A percentile compares a stretch with the other conserved stretches of the same genome.
These are phyloP conservation scores for Globisporangium paddicum DNA, from an alignment of 352 stramenopile genomes.

Conservation along the genomic window DNA sequence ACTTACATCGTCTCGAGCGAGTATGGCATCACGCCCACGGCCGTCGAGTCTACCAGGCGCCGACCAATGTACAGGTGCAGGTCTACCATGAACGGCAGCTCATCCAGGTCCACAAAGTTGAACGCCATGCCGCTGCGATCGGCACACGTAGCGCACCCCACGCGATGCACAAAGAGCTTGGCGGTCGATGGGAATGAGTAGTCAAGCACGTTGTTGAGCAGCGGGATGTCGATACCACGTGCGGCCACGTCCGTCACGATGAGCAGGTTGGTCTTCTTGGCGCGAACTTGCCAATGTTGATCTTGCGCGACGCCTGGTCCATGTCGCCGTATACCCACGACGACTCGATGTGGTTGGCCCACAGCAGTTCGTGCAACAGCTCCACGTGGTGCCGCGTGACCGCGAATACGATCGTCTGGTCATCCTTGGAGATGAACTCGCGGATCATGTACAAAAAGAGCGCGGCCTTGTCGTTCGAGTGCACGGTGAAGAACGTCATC, in stretches of 20 bases:
- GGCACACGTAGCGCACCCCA: conserved; percentile 93
- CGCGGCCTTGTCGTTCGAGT: conserved; percentile 93
- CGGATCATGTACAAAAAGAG: conserved; percentile 96
- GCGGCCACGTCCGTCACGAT: conserved; percentile 95
- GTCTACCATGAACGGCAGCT: conserved; percentile 99
- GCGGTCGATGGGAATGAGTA: conserved; percentile 93
- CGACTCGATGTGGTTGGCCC: conserved; percentile 76
- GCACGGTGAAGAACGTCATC: conserved; percentile 96
- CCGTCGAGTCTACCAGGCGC: conserved; percentile 69
- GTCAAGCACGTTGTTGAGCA: conserved; percentile 96
- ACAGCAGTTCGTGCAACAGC: conserved; percentile 93
- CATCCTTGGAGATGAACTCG: conserved; percentile 89
- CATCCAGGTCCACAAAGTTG: conserved; percentile 96
- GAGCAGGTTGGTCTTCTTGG: conserved; percentile 87
- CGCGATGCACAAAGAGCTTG: conserved; percentile 96
- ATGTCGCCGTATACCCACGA: conserved; percentile 93
- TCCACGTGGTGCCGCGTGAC: conserved; percentile 98
- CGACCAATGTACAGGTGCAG: conserved; percentile 95
- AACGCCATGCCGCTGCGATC: conserved; percentile 94
- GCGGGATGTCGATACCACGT: conserved; percentile 93
- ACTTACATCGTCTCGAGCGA: conserved; percentile 92
- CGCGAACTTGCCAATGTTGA: conserved; percentile 90
- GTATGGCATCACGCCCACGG: conserved; percentile 73
- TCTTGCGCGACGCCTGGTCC: conserved; percentile 90
- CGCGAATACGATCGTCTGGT: conserved; percentile 98